Evolutionary conservation across 305 asterid genomes (phyloP).

Genomic region (Ajuga reptans): DNA sequence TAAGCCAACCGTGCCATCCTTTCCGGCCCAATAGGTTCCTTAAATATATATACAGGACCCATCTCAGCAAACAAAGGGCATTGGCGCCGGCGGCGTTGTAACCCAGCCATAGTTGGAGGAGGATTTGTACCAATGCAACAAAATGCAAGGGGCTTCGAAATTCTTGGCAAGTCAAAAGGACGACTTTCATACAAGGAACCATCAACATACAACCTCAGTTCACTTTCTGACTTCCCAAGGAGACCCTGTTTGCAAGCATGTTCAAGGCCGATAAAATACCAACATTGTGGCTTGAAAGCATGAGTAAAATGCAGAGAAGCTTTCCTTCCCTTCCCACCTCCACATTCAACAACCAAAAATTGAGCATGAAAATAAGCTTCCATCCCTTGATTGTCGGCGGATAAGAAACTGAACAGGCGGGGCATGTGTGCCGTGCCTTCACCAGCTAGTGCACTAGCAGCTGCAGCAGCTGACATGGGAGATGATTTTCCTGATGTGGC

Average conservation of each 20-base stretch:
- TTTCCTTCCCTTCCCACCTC: constrained; percentile 94
- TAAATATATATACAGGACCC: constrained; percentile 97
- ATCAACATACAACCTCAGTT: constrained; percentile 78
- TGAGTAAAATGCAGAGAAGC: constrained; percentile 92
- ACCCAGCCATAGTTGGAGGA: constrained; percentile 99
- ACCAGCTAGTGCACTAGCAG: constrained; percentile 99
- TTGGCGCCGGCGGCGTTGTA: constrained; percentile 97
- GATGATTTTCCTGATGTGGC: constrained; percentile 96
- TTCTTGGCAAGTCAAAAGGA: constrained; percentile 88
- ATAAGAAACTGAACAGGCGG: constrained; percentile 85
- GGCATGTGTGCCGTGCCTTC: constrained; percentile 99
- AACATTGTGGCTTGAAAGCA: constrained; percentile 94
- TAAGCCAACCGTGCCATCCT: constrained; percentile 73
- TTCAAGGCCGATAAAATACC: constrained; percentile 95
- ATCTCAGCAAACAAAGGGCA: constrained; percentile 99
- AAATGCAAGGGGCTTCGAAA: constrained; percentile 93
- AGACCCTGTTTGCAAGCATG: constrained; percentile 87
- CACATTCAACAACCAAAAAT: constrained; percentile 90
- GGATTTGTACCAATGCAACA: constrained; percentile 99
- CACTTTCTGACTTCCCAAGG: constrained; percentile 96
- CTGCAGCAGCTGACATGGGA: constrained; percentile 98
- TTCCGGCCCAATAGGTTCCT: constrained; percentile 92
- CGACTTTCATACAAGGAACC: constrained; percentile 88
- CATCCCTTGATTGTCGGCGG: constrained; percentile 98
- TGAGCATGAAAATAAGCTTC: constrained; percentile 99